Evolutionary conservation across 768 basidiomycete genomes (phyloP), one percentile per base, ranked within the genome.

Genomic region (Pulveroboletus frians): DNA sequence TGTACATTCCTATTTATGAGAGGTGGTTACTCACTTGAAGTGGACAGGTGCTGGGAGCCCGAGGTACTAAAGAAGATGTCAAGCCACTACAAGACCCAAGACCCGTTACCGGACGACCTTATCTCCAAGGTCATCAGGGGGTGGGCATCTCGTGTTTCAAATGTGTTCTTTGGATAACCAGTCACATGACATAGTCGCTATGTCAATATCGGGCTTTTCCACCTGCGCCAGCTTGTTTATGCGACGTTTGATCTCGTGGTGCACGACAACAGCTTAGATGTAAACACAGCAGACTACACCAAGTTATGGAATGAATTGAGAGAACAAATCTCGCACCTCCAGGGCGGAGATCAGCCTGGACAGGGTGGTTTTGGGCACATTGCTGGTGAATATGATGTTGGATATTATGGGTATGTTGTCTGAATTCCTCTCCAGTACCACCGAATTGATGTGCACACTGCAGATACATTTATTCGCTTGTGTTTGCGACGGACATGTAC

Each of bases 91-190:
- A 69, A 86, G 65, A 85, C 81, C 2, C 76, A 84, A 59, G 72
- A 88, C 60, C 78, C 84, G 0, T 74, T 93, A 9, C 79, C 83
- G 3, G 62, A 76, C 4, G 86, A 85, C 17, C 71, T 58, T 40
- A 90, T 92, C 52, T 73, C 82, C 17, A 88, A 86, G 65, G 76
- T 92, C 49, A 75, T 92, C 64, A 77, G 85, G 68, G 88, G 85
- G 83, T 83, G 39, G 18, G 39, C 20, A 42, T 34, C 5, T n/a
- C 8, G 23, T 35, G 3, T 37, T 23, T 41, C 8, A 9, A 6
- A 17, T 32, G 8, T 18, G n/a, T 35, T 15, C 11, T 9, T 37
- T 14, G 15, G 20, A 31, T 39, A 27, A 18, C 31, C 10, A 47
- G 5, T 14, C n/a, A 27, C 21, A 4, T 10, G 30, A 31, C n/a